Evolutionary conservation across 306 rosid genomes (phyloP).

Genomic region (Acacia melanoxylon): DNA sequence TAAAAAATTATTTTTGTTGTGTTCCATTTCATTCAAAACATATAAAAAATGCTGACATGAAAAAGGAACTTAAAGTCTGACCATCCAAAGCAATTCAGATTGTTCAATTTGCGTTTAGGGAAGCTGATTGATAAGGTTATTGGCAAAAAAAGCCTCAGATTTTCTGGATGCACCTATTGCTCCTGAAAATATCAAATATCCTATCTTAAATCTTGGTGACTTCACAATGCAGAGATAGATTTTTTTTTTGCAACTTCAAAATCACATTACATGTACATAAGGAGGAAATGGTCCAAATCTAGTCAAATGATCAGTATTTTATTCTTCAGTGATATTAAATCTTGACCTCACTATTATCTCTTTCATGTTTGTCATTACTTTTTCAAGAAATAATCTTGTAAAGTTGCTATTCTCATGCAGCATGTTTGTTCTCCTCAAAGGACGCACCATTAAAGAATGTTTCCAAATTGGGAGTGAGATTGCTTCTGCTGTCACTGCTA

Average conservation of each 20-base stretch:
- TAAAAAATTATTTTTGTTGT: neutral
- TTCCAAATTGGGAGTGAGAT: conserved; percentile 85
- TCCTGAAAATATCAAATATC: neutral
- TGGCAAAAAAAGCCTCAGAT: neutral
- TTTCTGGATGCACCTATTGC: neutral
- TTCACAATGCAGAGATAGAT: neutral
- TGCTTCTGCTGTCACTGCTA: conserved; percentile 83
- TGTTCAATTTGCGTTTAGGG: neutral
- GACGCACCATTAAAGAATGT: conserved; percentile 70
- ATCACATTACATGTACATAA: neutral
- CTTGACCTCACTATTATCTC: conserved; percentile 22
- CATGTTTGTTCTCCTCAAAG: conserved; percentile 95
- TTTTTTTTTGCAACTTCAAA: neutral
- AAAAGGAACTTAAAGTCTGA: neutral
- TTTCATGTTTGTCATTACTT: conserved; percentile 22
- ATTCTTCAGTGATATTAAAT: conserved; percentile 5
- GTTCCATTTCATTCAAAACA: neutral
- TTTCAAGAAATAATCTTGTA: conserved; percentile 15
- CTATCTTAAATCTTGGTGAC: neutral
- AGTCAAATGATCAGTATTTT: neutral
- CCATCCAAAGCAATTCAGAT: neutral
- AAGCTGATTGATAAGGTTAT: neutral
- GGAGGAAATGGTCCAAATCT: neutral
- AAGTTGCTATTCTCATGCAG: conserved; percentile 50
- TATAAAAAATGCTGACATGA: neutral